These are phyloP conservation scores for Aschersonia sp. DNA, from an alignment of 2,329 filamentous ascomycete genomes.

Conservation along the genomic window DNA sequence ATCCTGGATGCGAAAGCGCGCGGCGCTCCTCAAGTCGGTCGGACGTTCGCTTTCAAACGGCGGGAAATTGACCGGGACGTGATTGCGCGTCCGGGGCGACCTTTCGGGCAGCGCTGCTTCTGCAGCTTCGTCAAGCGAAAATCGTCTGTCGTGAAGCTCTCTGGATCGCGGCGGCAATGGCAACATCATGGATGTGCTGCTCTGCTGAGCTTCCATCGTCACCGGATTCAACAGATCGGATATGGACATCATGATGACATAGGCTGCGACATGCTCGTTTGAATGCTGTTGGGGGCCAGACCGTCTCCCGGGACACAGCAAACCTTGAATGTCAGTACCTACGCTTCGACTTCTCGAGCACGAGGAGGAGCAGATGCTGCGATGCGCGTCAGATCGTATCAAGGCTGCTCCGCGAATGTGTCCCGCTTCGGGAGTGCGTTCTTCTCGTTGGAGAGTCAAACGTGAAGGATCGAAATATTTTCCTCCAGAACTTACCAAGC, in stretches of 20 bases:
- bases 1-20: slow-evolving; percentile 46
- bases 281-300: too few relatives aligned
- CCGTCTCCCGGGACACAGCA: too few relatives aligned
- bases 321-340: not conserved
- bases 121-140: not conserved
- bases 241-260: not conserved
- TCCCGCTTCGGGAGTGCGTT: too few relatives aligned
- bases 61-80: slow-evolving; percentile 42
- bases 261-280: not conserved
- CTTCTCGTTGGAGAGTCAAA: too few relatives aligned
- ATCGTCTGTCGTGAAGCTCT: not conserved
- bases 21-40: too few relatives aligned
- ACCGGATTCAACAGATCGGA: slow-evolving; percentile 1
- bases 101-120: not conserved
- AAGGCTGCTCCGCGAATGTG: not conserved
- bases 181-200: not conserved
- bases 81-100: not conserved
- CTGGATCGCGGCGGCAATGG: not conserved
- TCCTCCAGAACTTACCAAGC: too few relatives aligned
- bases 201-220: not conserved
- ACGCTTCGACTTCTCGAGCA: not conserved
- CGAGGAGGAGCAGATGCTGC: not conserved
- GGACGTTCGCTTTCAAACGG: slow-evolving; percentile 45
- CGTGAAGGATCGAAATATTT: not conserved
- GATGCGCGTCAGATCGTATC: not conserved